Conservation (phyloP, 176 grass and related monocot species). For the Phyllostachys edulis region DNA sequence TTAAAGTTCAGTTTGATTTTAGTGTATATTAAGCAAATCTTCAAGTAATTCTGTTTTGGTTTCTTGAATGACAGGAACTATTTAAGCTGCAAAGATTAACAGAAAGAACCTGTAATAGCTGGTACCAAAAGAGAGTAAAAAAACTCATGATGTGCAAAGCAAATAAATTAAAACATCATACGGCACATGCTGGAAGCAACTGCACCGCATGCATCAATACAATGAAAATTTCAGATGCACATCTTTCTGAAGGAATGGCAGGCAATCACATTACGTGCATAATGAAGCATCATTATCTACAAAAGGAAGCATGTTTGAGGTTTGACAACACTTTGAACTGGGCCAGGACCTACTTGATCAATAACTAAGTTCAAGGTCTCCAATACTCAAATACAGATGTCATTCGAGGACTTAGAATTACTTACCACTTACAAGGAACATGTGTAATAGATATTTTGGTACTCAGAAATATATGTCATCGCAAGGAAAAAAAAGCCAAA, state of each 20-base stretch:
- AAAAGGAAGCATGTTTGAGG: background rate
- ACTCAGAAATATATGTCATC: background rate
- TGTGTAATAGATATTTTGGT: background rate
- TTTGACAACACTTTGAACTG: constrained; percentile 12
- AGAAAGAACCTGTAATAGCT: background rate
- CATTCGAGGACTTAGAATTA: background rate
- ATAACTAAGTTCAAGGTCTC: background rate
- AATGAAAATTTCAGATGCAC: background rate
- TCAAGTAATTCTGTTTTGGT: background rate
- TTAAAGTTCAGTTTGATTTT: background rate
- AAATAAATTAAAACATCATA: background rate
- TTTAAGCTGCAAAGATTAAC: background rate
- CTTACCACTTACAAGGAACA: background rate
- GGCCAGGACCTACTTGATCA: background rate
- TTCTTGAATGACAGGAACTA: background rate
- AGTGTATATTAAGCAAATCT: background rate
- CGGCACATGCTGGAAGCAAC: background rate
- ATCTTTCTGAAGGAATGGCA: background rate
- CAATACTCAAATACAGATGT: background rate
- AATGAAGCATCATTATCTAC: background rate
- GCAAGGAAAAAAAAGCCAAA: background rate
- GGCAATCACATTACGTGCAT: background rate
- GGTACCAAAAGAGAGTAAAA: background rate
- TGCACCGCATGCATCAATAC: background rate
- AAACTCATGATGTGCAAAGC: background rate